A percentile compares a stretch with the other conserved stretches of the same genome.
These are phyloP conservation scores for Chimonanthus salicifolius DNA, from an alignment of 164 flowering plant genomes.

Conservation along the genomic window DNA sequence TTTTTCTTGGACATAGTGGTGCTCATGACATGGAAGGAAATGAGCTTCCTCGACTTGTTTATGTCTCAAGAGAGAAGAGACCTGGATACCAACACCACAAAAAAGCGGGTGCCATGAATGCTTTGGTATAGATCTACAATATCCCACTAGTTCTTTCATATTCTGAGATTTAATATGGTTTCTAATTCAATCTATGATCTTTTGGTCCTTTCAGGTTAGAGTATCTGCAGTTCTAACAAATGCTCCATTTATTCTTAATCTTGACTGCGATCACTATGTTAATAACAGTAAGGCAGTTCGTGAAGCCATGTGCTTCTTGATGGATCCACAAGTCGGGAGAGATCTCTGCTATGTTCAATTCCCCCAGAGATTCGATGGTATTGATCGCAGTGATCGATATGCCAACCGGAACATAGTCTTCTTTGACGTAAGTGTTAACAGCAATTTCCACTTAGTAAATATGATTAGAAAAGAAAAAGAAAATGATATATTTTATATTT, in stretches of 20 bases:
- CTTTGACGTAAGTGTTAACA: conserved; percentile 73
- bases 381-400: conserved; percentile 92
- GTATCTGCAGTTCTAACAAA: conserved; percentile 97
- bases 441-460: background rate
- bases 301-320: conserved; percentile 96
- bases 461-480: background rate
- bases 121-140: conserved; percentile 49
- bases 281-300: conserved; percentile 96
- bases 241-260: conserved; percentile 95
- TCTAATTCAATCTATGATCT: conserved; percentile 3
- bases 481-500: background rate
- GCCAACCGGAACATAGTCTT: conserved; percentile 93
- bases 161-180: background rate
- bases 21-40: conserved; percentile 92
- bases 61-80: conserved; percentile 97
- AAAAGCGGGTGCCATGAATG: conserved; percentile 98
- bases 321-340: conserved; percentile 89
- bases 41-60: conserved; percentile 93
- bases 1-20: conserved; percentile 88
- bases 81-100: conserved; percentile 98
- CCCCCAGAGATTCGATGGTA: conserved; percentile 98
- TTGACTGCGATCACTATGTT: conserved; percentile 97
- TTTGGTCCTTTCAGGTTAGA: conserved; percentile 56
- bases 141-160: background rate
- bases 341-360: conserved; percentile 89